Percentiles rank a stretch among this genome's conserved stretches.
phyloP scores from a whole-genome alignment of 805 yeast genomes.

The Yarrowia deformans region DNA sequence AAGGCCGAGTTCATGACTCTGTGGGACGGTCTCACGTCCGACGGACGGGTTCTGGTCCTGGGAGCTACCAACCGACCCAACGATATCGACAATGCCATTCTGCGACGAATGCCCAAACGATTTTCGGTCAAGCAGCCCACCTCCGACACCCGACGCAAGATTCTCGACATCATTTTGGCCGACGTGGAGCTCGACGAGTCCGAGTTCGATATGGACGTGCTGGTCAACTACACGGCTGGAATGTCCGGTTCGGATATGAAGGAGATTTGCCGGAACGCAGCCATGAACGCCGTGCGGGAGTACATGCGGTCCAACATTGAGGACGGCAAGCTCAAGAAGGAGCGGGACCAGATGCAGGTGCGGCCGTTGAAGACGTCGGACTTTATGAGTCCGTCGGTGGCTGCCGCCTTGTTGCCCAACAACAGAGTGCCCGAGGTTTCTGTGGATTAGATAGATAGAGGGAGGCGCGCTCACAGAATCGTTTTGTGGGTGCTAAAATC shows the following conservation, averaged over 20 bases:
- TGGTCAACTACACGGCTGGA: conserved; percentile 73
- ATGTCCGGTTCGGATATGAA: conserved; percentile 90
- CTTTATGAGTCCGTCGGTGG: conserved; percentile 51
- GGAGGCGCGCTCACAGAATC: no score
- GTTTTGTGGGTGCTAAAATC: no score
- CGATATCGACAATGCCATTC: conserved; percentile 90
- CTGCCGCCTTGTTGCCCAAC: conserved; percentile 31
- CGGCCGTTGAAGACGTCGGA: conserved; percentile 72
- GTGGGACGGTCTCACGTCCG: conserved; percentile 89
- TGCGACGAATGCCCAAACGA: conserved; percentile 91
- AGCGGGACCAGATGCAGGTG: conserved; percentile 55
- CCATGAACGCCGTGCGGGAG: conserved; percentile 86
- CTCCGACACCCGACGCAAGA: conserved; percentile 69
- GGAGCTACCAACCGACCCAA: conserved; percentile 95
- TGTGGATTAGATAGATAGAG: conserved; percentile 33
- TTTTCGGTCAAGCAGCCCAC: conserved; percentile 81
- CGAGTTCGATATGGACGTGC: conserved; percentile 63
- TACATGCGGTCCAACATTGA: conserved; percentile 68
- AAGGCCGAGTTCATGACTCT: conserved; percentile 97
- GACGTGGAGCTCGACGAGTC: conserved; percentile 65
- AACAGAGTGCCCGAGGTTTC: conserved; percentile 36
- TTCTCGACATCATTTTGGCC: conserved; percentile 69
- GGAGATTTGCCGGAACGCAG: conserved; percentile 93
- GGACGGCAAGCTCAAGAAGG: conserved; percentile 51
- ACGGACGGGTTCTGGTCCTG: conserved; percentile 82